These are phyloP conservation scores for Cajanus cajan DNA, from an alignment of 306 rosid genomes.

Conservation along the genomic window DNA sequence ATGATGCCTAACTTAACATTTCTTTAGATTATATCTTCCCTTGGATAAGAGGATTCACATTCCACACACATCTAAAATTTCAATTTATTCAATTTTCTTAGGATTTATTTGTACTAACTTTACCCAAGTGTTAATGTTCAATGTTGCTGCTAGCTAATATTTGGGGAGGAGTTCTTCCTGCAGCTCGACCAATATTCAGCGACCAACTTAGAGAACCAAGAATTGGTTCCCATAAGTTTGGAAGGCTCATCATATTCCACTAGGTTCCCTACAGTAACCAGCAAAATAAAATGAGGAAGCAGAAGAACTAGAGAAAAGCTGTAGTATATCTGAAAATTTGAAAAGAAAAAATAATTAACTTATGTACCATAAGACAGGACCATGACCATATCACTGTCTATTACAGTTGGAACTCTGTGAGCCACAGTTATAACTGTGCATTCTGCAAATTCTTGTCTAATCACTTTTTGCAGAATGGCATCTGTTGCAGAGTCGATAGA, in stretches of 20 bases:
- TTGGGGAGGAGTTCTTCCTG: not conserved
- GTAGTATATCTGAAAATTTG: not conserved
- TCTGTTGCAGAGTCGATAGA: constrained; percentile 3
- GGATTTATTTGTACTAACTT: not conserved
- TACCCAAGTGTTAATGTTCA: not conserved
- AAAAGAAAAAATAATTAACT: not conserved
- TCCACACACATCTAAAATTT: not conserved
- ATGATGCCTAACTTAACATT: not conserved
- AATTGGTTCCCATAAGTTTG: not conserved
- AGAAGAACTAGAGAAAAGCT: not conserved
- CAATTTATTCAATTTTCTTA: not conserved
- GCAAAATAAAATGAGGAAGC: not conserved
- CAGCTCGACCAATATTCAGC: not conserved
- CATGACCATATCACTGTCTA: constrained; percentile 10
- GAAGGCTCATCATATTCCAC: constrained; percentile 10
- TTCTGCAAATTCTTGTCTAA: not conserved
- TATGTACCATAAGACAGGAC: not conserved
- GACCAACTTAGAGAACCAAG: not conserved
- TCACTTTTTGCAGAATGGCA: not conserved
- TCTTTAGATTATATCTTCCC: not conserved
- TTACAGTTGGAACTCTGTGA: constrained; percentile 12
- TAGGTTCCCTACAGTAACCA: not conserved
- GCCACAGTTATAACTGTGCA: constrained; percentile 5
- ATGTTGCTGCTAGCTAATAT: not conserved
- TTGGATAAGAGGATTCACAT: not conserved